These are phyloP conservation scores for Candida fluviatilis DNA, from an alignment of 805 yeast genomes.

Conservation along the genomic window DNA sequence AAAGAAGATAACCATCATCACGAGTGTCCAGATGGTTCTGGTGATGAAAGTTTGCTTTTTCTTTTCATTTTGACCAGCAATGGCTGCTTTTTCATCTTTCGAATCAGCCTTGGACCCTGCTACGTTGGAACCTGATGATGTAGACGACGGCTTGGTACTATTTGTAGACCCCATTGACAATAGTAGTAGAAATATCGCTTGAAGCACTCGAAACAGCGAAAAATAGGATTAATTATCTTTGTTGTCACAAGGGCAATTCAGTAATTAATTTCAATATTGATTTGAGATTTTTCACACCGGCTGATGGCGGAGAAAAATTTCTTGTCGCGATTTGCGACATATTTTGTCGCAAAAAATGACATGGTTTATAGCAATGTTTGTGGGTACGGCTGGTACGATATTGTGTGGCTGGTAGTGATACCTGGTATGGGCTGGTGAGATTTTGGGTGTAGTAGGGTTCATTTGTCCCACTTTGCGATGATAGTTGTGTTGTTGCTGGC, in stretches of 20 bases:
- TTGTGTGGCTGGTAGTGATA: too few species aligned
- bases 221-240: too few species aligned
- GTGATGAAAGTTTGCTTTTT: constrained; percentile 82
- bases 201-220: background rate
- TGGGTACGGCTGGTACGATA: too few species aligned
- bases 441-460: too few species aligned
- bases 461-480: too few species aligned
- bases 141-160: background rate
- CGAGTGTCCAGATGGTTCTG: constrained; percentile 89
- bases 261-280: background rate
- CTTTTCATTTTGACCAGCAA: constrained; percentile 47
- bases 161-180: background rate
- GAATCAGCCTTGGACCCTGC: constrained; percentile 1
- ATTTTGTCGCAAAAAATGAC: background rate
- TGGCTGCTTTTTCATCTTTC: constrained; percentile 5
- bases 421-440: too few species aligned
- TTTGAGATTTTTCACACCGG: background rate
- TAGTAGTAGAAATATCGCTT: background rate
- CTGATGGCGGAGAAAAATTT: constrained; percentile 1
- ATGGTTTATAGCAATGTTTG: background rate
- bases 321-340: background rate
- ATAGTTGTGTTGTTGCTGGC: too few species aligned
- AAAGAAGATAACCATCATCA: constrained; percentile 78
- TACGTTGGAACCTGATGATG: background rate
- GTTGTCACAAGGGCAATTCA: too few species aligned